These are phyloP conservation scores for Phanerodontia chrysosporium DNA, from an alignment of 768 basidiomycete species.

Conservation along the genomic window DNA sequence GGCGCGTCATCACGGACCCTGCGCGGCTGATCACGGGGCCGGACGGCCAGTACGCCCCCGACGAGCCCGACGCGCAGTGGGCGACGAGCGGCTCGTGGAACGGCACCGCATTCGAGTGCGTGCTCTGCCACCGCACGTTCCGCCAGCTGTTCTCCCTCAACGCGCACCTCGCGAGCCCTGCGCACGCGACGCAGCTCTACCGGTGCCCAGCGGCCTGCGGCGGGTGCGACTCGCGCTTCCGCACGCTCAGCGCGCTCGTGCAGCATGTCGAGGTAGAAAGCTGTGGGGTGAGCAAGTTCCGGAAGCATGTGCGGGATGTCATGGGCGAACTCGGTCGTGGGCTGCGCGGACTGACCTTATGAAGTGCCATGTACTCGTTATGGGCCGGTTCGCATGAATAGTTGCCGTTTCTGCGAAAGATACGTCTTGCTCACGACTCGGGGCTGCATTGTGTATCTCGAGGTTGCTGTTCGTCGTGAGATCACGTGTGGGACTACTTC, in stretches of 20 bases:
- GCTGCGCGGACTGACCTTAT: neutral
- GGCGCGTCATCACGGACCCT: conserved; percentile 53
- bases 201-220: conserved; percentile 41
- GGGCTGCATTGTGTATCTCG: too few species aligned
- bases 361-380: too few species aligned
- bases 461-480: too few species aligned
- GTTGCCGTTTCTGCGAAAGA: too few species aligned
- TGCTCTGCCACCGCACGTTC: conserved; percentile 46
- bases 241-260: conserved; percentile 52
- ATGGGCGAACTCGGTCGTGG: conserved; percentile 26
- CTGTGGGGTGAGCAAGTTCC: conserved; percentile 54
- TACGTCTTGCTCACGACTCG: too few species aligned
- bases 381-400: too few species aligned
- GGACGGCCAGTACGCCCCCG: conserved; percentile 6
- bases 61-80: conserved; percentile 16
- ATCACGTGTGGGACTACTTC: too few species aligned
- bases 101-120: conserved; percentile 47
- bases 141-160: conserved; percentile 44
- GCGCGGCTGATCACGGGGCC: conserved; percentile 42
- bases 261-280: conserved; percentile 64
- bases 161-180: conserved; percentile 60
- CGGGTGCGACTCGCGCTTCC: conserved; percentile 40
- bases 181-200: conserved; percentile 50
- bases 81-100: conserved; percentile 39
- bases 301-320: conserved; percentile 29